These are phyloP conservation scores for Warburgia ugandensis DNA, from an alignment of 164 flowering plant species.

Conservation along the genomic window DNA sequence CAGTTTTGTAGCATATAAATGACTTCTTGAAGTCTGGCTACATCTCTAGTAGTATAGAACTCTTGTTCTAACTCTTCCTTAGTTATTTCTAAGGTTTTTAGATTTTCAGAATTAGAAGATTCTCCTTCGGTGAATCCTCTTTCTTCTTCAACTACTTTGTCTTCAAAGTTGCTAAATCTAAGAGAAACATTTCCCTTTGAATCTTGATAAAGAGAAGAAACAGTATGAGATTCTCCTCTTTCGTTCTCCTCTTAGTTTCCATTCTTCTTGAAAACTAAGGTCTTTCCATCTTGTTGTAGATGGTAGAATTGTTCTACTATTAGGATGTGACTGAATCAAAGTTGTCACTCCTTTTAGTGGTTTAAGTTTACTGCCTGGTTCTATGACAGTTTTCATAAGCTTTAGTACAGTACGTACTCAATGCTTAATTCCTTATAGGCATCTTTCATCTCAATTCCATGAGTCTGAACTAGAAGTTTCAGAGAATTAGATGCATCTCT, in stretches of 20 bases:
- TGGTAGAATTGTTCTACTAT: neutral
- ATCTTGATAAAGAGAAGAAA: neutral
- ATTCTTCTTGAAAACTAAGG: neutral
- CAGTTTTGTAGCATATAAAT: neutral
- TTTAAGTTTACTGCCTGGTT: neutral
- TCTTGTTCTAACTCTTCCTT: neutral
- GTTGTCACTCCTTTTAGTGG: neutral
- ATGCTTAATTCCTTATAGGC: neutral
- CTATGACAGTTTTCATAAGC: neutral
- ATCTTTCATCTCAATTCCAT: neutral
- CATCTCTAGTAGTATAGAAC: neutral
- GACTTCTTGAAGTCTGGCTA: neutral
- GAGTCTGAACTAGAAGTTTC: constrained; percentile 1
- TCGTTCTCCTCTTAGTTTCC: neutral
- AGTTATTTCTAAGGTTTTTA: neutral
- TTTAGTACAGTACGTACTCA: neutral
- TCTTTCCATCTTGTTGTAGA: neutral
- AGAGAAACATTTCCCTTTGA: neutral
- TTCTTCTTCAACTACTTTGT: neutral
- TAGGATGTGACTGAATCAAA: neutral
- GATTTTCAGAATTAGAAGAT: neutral
- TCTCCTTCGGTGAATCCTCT: neutral
- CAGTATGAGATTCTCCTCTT: neutral
- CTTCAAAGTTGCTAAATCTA: neutral
- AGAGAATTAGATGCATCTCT: constrained; percentile 1